phyloP scores from a whole-genome alignment of 2,329 filamentous ascomycete genomes.

The Colletotrichum gloeosporioides region DNA sequence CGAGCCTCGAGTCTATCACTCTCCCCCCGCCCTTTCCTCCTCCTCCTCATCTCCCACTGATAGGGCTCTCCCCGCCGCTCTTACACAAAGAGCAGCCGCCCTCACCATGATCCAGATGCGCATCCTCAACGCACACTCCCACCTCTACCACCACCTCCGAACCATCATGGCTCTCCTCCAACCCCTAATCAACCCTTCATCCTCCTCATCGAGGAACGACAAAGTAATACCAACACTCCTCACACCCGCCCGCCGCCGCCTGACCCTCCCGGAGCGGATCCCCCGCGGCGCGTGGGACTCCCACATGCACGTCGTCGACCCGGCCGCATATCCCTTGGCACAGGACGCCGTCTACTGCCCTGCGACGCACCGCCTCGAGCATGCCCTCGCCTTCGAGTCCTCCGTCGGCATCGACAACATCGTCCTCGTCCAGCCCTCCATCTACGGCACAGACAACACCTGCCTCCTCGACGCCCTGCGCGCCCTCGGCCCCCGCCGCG shows the following conservation, averaged over 20 bases:
- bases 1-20: background rate
- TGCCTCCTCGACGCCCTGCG: constrained; percentile 61
- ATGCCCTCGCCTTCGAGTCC: constrained; percentile 57
- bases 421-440: constrained; percentile 66
- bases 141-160: background rate
- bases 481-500: constrained; percentile 51
- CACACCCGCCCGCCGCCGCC: background rate
- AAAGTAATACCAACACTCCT: background rate
- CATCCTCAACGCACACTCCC: background rate
- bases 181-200: background rate
- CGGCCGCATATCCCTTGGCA: constrained; percentile 52
- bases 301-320: constrained; percentile 69
- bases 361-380: constrained; percentile 49
- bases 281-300: constrained; percentile 61
- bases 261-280: constrained; percentile 29
- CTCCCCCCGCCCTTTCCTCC: background rate
- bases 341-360: constrained; percentile 57
- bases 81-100: background rate
- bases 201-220: background rate
- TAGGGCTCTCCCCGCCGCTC: background rate
- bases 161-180: constrained; percentile 15
- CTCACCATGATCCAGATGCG: constrained; percentile 7
- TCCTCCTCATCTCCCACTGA: background rate
- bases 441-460: constrained; percentile 66
- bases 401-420: constrained; percentile 58